These are phyloP conservation scores for Trypanosoma congolense DNA, from an alignment of 208 protist genomes.

Conservation along the genomic window DNA sequence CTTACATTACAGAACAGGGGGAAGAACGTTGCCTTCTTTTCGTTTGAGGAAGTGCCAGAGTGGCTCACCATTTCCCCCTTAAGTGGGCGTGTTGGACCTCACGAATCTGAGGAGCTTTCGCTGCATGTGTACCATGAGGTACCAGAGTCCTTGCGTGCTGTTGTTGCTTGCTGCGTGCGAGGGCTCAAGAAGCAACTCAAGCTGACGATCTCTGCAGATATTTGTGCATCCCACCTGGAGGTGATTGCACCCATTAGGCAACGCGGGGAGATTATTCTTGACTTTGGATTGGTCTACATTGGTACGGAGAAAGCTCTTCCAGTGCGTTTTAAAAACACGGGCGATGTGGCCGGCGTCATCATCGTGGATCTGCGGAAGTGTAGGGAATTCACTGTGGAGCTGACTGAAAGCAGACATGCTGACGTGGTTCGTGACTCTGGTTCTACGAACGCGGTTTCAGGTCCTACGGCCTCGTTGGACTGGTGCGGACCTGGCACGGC, in stretches of 20 bases:
- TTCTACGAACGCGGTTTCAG: constrained; percentile 1
- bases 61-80: constrained; percentile 70
- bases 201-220: constrained; percentile 59
- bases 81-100: constrained; percentile 54
- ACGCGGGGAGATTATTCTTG: constrained; percentile 70
- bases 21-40: constrained; percentile 69
- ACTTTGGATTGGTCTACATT: constrained; percentile 86
- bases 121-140: constrained; percentile 40
- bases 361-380: constrained; percentile 61
- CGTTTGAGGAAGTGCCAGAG: constrained; percentile 49
- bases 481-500: constrained; percentile 20
- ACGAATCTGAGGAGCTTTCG: constrained; percentile 64
- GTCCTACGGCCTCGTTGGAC: constrained; percentile 11
- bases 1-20: constrained; percentile 65
- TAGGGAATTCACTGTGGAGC: constrained; percentile 28
- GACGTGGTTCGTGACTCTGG: background rate
- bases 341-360: constrained; percentile 77
- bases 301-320: constrained; percentile 39
- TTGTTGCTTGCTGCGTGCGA: constrained; percentile 62
- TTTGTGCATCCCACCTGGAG: constrained; percentile 56
- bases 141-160: constrained; percentile 29
- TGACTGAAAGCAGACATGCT: constrained; percentile 6
- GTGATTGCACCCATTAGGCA: constrained; percentile 39
- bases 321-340: constrained; percentile 73
- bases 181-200: constrained; percentile 72